Conservation (phyloP, 192 early-diverging fungal species). For the Podila verticillata region DNA sequence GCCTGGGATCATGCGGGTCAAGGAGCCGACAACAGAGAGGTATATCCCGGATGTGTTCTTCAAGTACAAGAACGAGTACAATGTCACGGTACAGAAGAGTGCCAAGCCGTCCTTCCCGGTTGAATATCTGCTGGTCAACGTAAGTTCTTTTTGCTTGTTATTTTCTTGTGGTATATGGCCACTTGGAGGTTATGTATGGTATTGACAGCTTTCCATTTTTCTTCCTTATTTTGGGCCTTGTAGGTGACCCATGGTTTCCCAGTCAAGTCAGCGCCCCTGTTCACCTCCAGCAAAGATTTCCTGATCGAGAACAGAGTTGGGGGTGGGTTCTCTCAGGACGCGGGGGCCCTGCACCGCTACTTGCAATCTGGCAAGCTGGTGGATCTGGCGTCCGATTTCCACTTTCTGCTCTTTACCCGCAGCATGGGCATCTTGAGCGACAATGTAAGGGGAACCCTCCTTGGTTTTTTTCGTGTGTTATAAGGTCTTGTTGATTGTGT, state of each 20-base stretch:
- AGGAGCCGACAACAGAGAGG: conserved; percentile 70
- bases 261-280: conserved; percentile 76
- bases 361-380: conserved; percentile 58
- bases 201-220: conserved; percentile 1
- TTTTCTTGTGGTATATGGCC: background rate
- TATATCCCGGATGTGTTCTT: conserved; percentile 99
- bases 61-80: conserved; percentile 96
- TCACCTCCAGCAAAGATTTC: conserved; percentile 68
- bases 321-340: conserved; percentile 62
- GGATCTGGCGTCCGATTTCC: conserved; percentile 82
- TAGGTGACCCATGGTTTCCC: conserved; percentile 94
- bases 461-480: background rate
- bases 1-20: conserved; percentile 87
- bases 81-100: conserved; percentile 81
- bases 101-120: conserved; percentile 97
- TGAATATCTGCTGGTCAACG: conserved; percentile 95
- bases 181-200: background rate
- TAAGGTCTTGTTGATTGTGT: too few species aligned
- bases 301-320: conserved; percentile 83
- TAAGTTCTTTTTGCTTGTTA: conserved; percentile 49
- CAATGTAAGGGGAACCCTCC: conserved; percentile 13
- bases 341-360: conserved; percentile 65
- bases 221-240: conserved; percentile 11
- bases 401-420: conserved; percentile 79
- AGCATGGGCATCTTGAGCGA: conserved; percentile 72